A percentile compares a stretch with the other conserved stretches of the same genome.
Evolutionary conservation across 495 filamentous ascomycete species (phyloP).

Genomic region (Lasiosphaeris hirsuta): DNA sequence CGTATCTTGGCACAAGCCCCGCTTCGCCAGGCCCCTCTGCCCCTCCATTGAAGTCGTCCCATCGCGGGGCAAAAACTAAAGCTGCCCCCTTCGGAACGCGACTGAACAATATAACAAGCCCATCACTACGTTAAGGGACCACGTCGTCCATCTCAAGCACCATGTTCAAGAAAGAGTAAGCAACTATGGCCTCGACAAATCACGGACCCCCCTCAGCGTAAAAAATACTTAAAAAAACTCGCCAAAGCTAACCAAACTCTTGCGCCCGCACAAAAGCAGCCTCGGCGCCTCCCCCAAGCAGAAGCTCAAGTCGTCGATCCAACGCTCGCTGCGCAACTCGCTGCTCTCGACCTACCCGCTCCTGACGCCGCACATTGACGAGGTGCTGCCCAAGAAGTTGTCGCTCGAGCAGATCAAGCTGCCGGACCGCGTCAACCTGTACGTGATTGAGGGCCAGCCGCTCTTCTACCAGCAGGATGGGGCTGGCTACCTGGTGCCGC

Average conservation of each 20-base stretch:
- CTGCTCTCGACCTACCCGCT: slow-evolving; percentile 80
- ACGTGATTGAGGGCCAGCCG: slow-evolving; percentile 69
- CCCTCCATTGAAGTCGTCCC: slow-evolving; percentile 19
- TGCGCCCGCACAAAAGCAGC: slow-evolving; percentile 38
- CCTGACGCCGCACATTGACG: slow-evolving; percentile 85
- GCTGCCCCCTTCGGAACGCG: neutral
- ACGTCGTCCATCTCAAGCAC: slow-evolving; percentile 2
- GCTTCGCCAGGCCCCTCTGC: slow-evolving; percentile 4
- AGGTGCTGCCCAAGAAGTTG: slow-evolving; percentile 93
- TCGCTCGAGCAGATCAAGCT: slow-evolving; percentile 89
- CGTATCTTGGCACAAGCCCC: neutral
- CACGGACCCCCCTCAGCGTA: neutral
- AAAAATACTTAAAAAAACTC: neutral
- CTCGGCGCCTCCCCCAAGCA: slow-evolving; percentile 76
- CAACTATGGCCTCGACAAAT: neutral
- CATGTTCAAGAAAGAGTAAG: slow-evolving; percentile 94
- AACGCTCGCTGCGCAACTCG: slow-evolving; percentile 78
- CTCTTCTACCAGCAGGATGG: slow-evolving; percentile 92
- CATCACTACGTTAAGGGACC: neutral
- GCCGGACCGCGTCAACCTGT: slow-evolving; percentile 84
- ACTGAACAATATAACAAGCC: slow-evolving; percentile 1
- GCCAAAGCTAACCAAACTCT: slow-evolving; percentile 3
- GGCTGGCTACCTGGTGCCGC: slow-evolving; percentile 64
- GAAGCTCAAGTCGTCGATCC: slow-evolving; percentile 96
- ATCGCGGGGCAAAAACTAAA: slow-evolving; percentile 25